A percentile compares a stretch with the other conserved stretches of the same genome.
Evolutionary conservation across 257 asterid species (phyloP).

Genomic region (Schizonepeta tenuifolia): DNA sequence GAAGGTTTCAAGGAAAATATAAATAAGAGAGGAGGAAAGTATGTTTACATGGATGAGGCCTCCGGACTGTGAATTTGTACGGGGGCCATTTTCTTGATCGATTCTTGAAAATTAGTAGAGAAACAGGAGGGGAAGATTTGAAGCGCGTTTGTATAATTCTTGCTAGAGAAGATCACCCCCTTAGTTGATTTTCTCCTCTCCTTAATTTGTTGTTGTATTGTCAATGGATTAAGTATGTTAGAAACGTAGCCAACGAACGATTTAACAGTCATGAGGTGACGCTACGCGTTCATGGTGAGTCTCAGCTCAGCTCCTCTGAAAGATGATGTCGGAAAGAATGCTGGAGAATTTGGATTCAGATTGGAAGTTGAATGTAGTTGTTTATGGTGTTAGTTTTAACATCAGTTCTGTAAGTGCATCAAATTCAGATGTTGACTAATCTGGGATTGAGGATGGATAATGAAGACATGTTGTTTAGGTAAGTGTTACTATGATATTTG

Average conservation of each 20-base stretch:
- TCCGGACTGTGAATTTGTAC: slow-evolving; percentile 32
- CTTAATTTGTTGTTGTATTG: slow-evolving; percentile 28
- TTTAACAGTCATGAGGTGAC: slow-evolving; percentile 35
- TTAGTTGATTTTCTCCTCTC: slow-evolving; percentile 15
- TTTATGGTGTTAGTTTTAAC: slow-evolving; percentile 33
- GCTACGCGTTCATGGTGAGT: slow-evolving; percentile 15
- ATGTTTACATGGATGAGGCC: slow-evolving; percentile 24
- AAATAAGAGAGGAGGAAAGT: slow-evolving; percentile 35
- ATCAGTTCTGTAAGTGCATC: slow-evolving; percentile 24
- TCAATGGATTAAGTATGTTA: slow-evolving; percentile 34
- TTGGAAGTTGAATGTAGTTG: slow-evolving; percentile 30
- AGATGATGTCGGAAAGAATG: slow-evolving; percentile 8
- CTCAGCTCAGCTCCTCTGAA: slow-evolving; percentile 22
- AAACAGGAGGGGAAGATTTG: neutral
- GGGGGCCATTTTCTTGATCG: slow-evolving; percentile 28
- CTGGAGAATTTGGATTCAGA: slow-evolving; percentile 29
- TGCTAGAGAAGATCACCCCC: slow-evolving; percentile 30
- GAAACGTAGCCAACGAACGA: slow-evolving; percentile 34
- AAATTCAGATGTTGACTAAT: slow-evolving; percentile 20
- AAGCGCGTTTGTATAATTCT: neutral
- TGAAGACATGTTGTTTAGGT: slow-evolving; percentile 23
- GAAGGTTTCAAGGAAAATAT: slow-evolving; percentile 17
- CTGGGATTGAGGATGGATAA: slow-evolving; percentile 25
- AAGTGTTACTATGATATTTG: slow-evolving; percentile 16
- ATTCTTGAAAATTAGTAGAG: slow-evolving; percentile 23